Percentiles rank a stretch among this genome's conserved stretches.
Conservation (phyloP, 2,329 filamentous ascomycete genomes). For the Ophiosphaerella korrae region DNA sequence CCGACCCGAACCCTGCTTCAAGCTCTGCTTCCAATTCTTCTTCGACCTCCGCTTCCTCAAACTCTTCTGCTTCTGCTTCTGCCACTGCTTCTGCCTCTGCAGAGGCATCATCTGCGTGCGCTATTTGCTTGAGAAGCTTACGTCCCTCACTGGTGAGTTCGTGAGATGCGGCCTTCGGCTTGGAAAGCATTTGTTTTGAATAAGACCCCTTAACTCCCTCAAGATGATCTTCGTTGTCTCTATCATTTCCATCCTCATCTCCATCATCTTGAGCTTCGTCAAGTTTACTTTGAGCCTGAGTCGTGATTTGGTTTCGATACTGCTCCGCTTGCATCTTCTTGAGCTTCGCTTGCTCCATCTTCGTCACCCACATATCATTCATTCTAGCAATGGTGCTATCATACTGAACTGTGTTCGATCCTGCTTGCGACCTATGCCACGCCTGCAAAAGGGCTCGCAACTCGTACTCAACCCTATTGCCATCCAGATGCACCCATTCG, state of each 20-base stretch:
- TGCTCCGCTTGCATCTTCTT: background rate
- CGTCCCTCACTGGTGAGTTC: background rate
- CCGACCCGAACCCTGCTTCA: too few species aligned
- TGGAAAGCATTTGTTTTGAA: background rate
- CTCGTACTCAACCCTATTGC: background rate
- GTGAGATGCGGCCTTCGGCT: background rate
- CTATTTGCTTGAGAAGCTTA: background rate
- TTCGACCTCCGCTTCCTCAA: background rate
- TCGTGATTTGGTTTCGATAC: background rate
- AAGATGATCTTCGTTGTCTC: background rate
- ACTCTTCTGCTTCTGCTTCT: too few species aligned
- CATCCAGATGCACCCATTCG: background rate
- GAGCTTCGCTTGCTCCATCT: background rate
- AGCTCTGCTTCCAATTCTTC: background rate
- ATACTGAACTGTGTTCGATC: background rate
- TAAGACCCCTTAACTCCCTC: background rate
- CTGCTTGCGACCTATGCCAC: background rate
- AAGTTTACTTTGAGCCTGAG: background rate
- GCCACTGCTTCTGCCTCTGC: background rate
- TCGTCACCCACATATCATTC: conserved; percentile 1
- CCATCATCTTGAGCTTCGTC: background rate
- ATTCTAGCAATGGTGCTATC: background rate
- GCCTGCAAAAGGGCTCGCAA: conserved; percentile 1
- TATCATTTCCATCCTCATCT: background rate
- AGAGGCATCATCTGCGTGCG: background rate